Evolutionary conservation across 305 asterid genomes (phyloP).

Genomic region (Vinca major): DNA sequence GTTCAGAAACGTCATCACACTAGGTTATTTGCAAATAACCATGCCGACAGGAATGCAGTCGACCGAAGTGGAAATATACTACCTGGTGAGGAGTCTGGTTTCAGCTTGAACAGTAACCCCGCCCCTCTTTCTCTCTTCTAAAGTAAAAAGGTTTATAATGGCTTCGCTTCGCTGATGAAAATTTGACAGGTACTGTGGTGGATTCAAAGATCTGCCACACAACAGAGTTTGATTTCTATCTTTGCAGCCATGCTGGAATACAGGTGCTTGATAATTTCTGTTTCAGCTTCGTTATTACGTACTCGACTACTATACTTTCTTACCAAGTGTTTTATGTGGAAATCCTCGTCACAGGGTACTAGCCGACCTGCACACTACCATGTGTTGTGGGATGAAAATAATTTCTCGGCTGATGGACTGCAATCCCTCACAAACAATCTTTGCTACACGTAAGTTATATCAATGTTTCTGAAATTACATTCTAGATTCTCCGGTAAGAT

Average conservation of each 20-base stretch:
- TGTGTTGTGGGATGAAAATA: conserved; percentile 63
- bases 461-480: neutral
- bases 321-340: neutral
- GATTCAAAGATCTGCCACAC: conserved; percentile 96
- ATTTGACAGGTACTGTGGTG: conserved; percentile 71
- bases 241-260: conserved; percentile 98
- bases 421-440: conserved; percentile 76
- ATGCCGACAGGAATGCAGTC: conserved; percentile 43
- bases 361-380: conserved; percentile 57
- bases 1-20: conserved; percentile 90
- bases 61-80: conserved; percentile 79
- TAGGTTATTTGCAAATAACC: conserved; percentile 67
- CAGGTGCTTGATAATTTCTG: conserved; percentile 35
- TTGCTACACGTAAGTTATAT: conserved; percentile 70
- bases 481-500: neutral
- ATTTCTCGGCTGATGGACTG: conserved; percentile 65
- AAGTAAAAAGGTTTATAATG: neutral
- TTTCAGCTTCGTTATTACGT: neutral
- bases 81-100: conserved; percentile 26
- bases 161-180: neutral
- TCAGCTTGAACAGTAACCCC: neutral
- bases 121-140: no score
- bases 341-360: conserved; percentile 47
- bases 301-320: neutral
- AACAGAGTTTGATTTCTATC: conserved; percentile 89